Percentiles rank a stretch among this genome's conserved stretches.
phyloP scores from a whole-genome alignment of 1,139 yeast genomes.

The Torulaspora pretoriensis region DNA sequence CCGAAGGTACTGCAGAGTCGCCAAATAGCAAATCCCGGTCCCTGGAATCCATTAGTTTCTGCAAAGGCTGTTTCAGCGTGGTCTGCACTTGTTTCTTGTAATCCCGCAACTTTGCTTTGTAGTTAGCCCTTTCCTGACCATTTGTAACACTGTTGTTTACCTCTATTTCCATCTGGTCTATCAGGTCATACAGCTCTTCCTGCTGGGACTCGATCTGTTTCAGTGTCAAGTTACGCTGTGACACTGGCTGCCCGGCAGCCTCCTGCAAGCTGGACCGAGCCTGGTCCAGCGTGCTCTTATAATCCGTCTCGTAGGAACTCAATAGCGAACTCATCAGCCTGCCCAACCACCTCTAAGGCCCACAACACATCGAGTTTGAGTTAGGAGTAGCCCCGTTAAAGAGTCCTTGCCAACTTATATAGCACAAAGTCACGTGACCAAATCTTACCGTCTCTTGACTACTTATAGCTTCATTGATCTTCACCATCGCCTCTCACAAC shows the following conservation, averaged over 20 bases:
- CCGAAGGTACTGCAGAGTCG: conserved; percentile 20
- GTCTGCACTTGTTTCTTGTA: conserved; percentile 27
- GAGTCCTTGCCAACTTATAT: not conserved
- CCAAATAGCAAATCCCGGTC: conserved; percentile 31
- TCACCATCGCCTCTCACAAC: not conserved
- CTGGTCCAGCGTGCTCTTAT: conserved; percentile 31
- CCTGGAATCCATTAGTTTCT: conserved; percentile 29
- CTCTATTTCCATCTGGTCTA: conserved; percentile 38
- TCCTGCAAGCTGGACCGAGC: conserved; percentile 20
- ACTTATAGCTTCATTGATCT: too few relatives aligned
- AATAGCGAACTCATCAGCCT: conserved; percentile 25
- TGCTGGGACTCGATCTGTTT: conserved; percentile 32
- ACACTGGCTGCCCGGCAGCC: conserved; percentile 25
- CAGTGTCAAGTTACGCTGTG: conserved; percentile 28
- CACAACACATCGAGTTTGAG: too few relatives aligned
- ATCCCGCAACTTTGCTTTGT: conserved; percentile 31
- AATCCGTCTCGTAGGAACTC: conserved; percentile 34
- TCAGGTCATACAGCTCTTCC: conserved; percentile 33
- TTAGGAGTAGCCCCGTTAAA: not conserved
- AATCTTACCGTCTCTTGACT: not conserved
- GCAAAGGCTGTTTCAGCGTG: conserved; percentile 27
- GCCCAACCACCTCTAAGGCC: not conserved
- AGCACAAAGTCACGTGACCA: conserved; percentile 1
- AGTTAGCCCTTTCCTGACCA: conserved; percentile 24
- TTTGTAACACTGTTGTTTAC: conserved; percentile 27